Conservation (phyloP, 108 stramenopile species). For the Nitzschia palea region DNA sequence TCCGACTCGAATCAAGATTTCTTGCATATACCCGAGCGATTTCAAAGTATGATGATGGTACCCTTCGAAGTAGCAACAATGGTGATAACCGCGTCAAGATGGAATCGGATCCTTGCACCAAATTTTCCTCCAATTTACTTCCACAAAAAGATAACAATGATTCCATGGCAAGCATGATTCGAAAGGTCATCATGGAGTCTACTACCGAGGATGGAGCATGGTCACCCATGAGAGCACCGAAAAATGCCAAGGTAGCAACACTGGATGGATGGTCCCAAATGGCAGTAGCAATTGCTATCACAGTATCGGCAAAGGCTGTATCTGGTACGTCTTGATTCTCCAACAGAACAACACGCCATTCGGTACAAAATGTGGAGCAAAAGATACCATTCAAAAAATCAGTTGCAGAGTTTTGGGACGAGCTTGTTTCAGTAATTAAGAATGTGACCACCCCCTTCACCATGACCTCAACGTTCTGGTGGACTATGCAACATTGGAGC, state of each 20-base stretch:
- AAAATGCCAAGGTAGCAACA: neutral
- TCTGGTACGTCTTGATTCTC: neutral
- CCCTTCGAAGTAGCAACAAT: constrained; percentile 1
- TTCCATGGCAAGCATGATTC: neutral
- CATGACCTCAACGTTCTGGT: neutral
- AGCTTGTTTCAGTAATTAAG: neutral
- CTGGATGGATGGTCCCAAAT: neutral
- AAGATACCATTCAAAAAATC: neutral
- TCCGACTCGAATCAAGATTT: no score
- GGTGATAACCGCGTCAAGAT: neutral
- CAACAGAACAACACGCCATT: neutral
- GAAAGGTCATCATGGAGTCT: no score
- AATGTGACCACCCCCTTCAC: neutral
- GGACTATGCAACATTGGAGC: neutral
- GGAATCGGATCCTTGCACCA: neutral
- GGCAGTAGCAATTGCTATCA: neutral
- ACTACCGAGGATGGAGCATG: neutral
- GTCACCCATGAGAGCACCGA: constrained; percentile 4
- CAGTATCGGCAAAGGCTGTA: neutral
- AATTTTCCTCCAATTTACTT: neutral
- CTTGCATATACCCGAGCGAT: neutral
- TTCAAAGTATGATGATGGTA: neutral
- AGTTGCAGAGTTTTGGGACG: neutral
- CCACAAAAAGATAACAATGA: neutral
- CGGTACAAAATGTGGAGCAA: neutral